Evolutionary conservation across 495 filamentous ascomycete genomes (phyloP).

Genomic region (Penicillium steckii): DNA sequence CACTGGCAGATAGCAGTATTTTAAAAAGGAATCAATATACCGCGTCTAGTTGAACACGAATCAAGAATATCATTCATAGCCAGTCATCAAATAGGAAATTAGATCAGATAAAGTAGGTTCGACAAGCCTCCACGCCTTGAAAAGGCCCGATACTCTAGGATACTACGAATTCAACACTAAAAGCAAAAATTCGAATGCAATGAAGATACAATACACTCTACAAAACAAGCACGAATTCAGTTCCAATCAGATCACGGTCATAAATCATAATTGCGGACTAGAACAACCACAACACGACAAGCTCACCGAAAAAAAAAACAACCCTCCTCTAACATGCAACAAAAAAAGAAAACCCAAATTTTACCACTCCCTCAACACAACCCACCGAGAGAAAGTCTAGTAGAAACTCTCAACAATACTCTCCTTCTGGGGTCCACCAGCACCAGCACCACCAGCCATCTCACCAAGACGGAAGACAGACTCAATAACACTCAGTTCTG

Average conservation of each 20-base stretch:
- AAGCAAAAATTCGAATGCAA: too few relatives aligned
- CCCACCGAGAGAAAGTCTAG: constrained; percentile 46
- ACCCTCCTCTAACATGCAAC: neutral
- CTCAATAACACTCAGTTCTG: constrained; percentile 93
- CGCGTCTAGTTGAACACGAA: too few relatives aligned
- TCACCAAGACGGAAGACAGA: constrained; percentile 92
- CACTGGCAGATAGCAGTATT: too few relatives aligned
- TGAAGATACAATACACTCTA: neutral
- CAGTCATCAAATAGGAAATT: too few relatives aligned
- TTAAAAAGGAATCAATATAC: too few relatives aligned
- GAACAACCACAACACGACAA: neutral
- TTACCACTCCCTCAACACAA: neutral
- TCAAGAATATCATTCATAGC: too few relatives aligned
- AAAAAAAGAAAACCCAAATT: constrained; percentile 2
- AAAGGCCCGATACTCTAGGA: too few relatives aligned
- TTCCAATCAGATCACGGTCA: constrained; percentile 6
- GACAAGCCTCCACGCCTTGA: too few relatives aligned
- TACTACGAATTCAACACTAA: too few relatives aligned
- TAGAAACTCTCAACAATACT: constrained; percentile 99
- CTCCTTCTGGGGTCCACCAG: constrained; percentile 81
- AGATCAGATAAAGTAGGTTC: too few relatives aligned
- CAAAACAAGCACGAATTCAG: too few relatives aligned
- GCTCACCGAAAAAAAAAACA: neutral
- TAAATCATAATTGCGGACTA: constrained; percentile 13
- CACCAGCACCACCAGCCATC: constrained; percentile 54